A percentile compares a stretch with the other conserved stretches of the same genome.
Conservation (phyloP, 2,329 filamentous ascomycete species). For the Fusarium duplospermum region DNA sequence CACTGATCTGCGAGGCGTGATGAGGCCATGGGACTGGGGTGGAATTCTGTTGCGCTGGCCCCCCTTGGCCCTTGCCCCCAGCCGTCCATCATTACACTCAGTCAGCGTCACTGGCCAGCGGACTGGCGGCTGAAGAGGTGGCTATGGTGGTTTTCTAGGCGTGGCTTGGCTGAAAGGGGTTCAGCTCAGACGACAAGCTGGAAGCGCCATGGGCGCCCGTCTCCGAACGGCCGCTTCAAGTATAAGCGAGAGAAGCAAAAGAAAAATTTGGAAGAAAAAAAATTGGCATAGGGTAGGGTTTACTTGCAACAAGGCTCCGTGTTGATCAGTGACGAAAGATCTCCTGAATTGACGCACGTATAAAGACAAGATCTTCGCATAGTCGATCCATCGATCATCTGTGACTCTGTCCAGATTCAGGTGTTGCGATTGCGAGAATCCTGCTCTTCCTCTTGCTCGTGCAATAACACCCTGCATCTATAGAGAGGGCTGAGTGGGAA, state of each 20-base stretch:
- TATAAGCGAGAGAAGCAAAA: constrained; percentile 3
- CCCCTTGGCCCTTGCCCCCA: constrained; percentile 17
- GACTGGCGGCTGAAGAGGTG: constrained; percentile 22
- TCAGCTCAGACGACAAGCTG: constrained; percentile 8
- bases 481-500: constrained; percentile 11
- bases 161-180: constrained; percentile 13
- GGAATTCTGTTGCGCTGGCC: constrained; percentile 6
- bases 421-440: neutral
- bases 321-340: neutral
- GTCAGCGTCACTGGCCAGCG: neutral
- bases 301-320: neutral
- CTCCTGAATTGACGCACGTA: neutral
- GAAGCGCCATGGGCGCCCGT: constrained; percentile 21
- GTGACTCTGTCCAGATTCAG: neutral
- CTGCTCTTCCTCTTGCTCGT: neutral
- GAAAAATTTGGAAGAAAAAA: neutral
- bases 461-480: constrained; percentile 3
- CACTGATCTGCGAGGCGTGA: constrained; percentile 27
- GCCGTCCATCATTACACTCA: constrained; percentile 25
- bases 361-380: neutral
- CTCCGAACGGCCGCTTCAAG: constrained; percentile 4
- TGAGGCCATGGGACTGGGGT: constrained; percentile 13
- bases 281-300: neutral
- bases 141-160: constrained; percentile 13
- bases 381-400: neutral